These are phyloP conservation scores for Lactifluus volemus DNA, from an alignment of 768 basidiomycete genomes.

Conservation along the genomic window DNA sequence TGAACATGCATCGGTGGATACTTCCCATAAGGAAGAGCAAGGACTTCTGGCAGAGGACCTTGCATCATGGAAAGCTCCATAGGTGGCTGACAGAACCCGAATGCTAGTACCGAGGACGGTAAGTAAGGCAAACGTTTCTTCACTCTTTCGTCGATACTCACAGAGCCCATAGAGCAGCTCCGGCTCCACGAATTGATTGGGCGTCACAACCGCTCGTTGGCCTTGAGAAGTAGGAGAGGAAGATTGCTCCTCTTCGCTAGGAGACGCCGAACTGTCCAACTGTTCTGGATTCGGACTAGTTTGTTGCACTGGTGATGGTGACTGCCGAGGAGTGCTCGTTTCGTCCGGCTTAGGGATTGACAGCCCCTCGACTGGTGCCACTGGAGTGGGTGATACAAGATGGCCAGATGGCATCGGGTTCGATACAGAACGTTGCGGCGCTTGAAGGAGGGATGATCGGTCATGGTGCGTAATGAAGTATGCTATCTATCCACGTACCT, in stretches of 20 bases:
- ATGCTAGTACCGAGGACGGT: slow-evolving; percentile 34
- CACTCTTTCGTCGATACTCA: not conserved
- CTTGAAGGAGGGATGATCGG: not conserved
- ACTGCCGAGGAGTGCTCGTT: not conserved
- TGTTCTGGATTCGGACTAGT: slow-evolving; percentile 5
- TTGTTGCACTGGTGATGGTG: not conserved
- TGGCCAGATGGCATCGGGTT: not conserved
- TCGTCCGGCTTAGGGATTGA: not conserved
- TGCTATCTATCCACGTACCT: not conserved
- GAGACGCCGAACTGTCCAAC: not conserved
- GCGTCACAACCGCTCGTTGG: not conserved
- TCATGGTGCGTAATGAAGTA: not conserved
- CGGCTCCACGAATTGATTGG: slow-evolving; percentile 39
- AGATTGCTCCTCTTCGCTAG: slow-evolving; percentile 3
- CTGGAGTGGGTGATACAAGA: not conserved
- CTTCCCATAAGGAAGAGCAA: slow-evolving; percentile 64
- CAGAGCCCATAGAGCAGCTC: slow-evolving; percentile 43
- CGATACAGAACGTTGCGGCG: not conserved
- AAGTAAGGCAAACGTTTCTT: not conserved
- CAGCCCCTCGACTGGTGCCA: not conserved
- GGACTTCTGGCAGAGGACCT: slow-evolving; percentile 56
- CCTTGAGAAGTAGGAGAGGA: not conserved
- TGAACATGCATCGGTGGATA: slow-evolving; percentile 63
- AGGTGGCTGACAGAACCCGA: slow-evolving; percentile 55
- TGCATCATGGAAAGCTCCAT: slow-evolving; percentile 45